Evolutionary conservation across 192 early-diverging fungal genomes (phyloP), one percentile per base, ranked within the genome.

Genomic region (Coemansia guatemalensis): DNA sequence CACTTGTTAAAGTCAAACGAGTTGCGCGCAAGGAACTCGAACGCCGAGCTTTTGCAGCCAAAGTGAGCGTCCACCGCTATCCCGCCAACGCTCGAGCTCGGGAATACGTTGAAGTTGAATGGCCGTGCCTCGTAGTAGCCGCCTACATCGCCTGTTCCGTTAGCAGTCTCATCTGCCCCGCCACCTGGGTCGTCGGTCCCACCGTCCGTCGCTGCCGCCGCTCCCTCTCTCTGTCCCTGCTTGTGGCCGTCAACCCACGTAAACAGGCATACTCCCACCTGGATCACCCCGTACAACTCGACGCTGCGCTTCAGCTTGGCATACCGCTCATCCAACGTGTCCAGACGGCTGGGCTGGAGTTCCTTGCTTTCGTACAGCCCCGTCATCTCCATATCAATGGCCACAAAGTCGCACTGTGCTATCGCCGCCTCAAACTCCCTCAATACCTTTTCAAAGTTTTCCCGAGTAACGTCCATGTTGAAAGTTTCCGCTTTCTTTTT

Each of bases 1-100:
- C 92, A 90, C 57, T 93, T 92, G 80, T 95, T 94, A 47, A 98
- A 95, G 62, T 96, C 92, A 75, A 98, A 96, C 2, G 85, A 78
- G 73, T 89, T 88, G 5, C 82, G 69, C 6, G 75, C 55, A 29
- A 98, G 75, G 67, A 98, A 98, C 49, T 87, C 83, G 23, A 98
- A 67, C 25, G 83, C 82, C 18, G 79, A 74, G 50, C 78, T 68
- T 58, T 87, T 81, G 61, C 68, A 79, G 0, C 67, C 53, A 69
- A 88, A 86, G 39, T 72, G 69, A 0, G 48, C 24, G 50, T 73
- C 70, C 23, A 73, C 55, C 4, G 67, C 66, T 21, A 62, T 33
- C 23, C 58, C 64, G 27, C 67, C 64, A 17, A 69, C 60, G 17
- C 48, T 62, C 20, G 69, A 65, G 27, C 63, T 71, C 8, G 93